phyloP scores from a whole-genome alignment of 202 grass and related monocot species.

The Panicum hallii region DNA sequence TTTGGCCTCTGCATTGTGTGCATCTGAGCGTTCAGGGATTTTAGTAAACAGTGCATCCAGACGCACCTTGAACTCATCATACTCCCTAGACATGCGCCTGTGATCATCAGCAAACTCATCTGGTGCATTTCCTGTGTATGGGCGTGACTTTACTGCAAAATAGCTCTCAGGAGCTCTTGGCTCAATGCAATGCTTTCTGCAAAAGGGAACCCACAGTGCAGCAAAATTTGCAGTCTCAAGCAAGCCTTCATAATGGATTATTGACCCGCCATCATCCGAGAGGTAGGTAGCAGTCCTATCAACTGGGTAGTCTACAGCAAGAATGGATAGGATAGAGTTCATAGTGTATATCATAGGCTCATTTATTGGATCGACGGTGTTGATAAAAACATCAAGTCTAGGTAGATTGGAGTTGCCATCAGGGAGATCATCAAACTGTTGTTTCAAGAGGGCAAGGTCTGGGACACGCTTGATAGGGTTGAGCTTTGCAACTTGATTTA shows the following conservation, averaged over 20 bases:
- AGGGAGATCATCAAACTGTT: constrained; percentile 86
- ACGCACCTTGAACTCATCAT: constrained; percentile 76
- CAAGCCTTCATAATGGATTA: constrained; percentile 84
- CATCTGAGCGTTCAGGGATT: constrained; percentile 67
- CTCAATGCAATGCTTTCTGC: constrained; percentile 81
- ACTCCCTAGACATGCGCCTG: constrained; percentile 60
- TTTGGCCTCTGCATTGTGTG: constrained; percentile 55
- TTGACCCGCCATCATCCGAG: constrained; percentile 84
- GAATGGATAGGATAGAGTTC: constrained; percentile 87
- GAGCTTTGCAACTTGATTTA: constrained; percentile 81
- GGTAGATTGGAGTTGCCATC: constrained; percentile 80
- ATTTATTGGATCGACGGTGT: constrained; percentile 83
- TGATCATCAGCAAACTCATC: constrained; percentile 67
- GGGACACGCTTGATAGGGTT: constrained; percentile 67
- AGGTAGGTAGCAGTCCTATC: constrained; percentile 85
- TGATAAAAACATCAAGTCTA: constrained; percentile 78
- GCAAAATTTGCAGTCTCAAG: constrained; percentile 76
- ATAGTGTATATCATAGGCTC: constrained; percentile 88
- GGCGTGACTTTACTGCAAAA: constrained; percentile 69
- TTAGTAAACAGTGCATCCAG: constrained; percentile 63
- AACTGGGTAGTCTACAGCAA: constrained; percentile 83
- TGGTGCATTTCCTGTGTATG: constrained; percentile 68
- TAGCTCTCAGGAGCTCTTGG: constrained; percentile 88
- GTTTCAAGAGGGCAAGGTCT: constrained; percentile 58
- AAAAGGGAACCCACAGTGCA: constrained; percentile 78